Base-by-base conservation (phyloP, 1,284 basidiomycete genomes). In the Bondarzewia mesenterica region DNA sequence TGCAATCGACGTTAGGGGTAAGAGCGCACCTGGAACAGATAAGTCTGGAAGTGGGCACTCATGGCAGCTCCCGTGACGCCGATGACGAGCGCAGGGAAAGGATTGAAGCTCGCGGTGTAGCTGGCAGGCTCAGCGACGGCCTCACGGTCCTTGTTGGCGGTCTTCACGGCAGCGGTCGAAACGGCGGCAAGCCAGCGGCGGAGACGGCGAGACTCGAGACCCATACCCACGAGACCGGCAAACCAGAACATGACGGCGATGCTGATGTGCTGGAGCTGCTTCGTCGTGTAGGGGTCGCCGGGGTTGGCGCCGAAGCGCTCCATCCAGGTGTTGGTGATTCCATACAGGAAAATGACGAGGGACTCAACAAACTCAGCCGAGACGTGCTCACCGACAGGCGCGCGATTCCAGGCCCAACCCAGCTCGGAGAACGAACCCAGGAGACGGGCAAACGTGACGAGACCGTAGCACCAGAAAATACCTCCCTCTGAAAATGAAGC, bases 161-260 rank as follows among this genome's bases (percentile, higher is more conserved):
- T 51, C 12, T 65, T 66, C 6, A 77, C 48, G 0, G 78, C 70
- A 25, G 73, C 59, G 32, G 74, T 72, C 1, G 77, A 71, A 1
- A 79, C 76, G 2, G 75, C 71, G 38, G 80, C 75, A 26, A 89
- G 66, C 85, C 85, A 89, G 49, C 72, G 70, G 20, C 89, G 77
- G 27, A 93, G 65, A 23, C 68, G 70, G 57, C 75, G 80, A 8
- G 87, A 89, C 68, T 98, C 94, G 50, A 98, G 80, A 14, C 85
- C 81, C 80, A 97, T 89, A 4, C 93, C 94, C 12, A 93, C 67
- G 3, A 93, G 72, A 4, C 94, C 94, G 8, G 89, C 92, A 58
- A 93, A 95, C 84, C 91, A 96, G 69, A 95, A 97, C 93, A 94
- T 95, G 58, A 84, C 88, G 61, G 93, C 93, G 53, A 98, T 97